phyloP scores from a whole-genome alignment of 805 yeast genomes.

The Candida verbasci region DNA sequence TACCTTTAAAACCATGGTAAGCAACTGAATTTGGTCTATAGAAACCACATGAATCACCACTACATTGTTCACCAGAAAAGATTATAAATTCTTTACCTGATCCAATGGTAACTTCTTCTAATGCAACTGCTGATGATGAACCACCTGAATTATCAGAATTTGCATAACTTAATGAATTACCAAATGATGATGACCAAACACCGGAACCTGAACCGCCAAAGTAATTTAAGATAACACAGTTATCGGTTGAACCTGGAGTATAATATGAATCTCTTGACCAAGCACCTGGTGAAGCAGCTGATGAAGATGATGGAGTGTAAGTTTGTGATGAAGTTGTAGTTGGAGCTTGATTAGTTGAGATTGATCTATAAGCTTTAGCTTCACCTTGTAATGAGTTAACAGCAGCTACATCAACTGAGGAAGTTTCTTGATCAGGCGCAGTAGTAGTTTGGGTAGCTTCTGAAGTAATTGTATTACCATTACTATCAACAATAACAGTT shows the following conservation, averaged over 20 bases:
- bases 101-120: conserved; percentile 61
- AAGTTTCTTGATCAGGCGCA: conserved; percentile 13
- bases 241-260: conserved; percentile 65
- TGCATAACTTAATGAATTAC: conserved; percentile 86
- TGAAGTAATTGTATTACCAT: conserved; percentile 42
- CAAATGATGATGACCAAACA: conserved; percentile 79
- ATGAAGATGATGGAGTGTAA: conserved; percentile 16
- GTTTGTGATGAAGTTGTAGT: conserved; percentile 18
- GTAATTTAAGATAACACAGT: conserved; percentile 80
- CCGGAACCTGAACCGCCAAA: conserved; percentile 91
- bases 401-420: conserved; percentile 4
- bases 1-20: conserved; percentile 89
- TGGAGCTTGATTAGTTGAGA: conserved; percentile 24
- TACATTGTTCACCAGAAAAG: conserved; percentile 68
- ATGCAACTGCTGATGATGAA: conserved; percentile 63
- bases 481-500: conserved; percentile 64
- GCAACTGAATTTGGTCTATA: conserved; percentile 87
- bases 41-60: conserved; percentile 69
- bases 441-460: conserved; percentile 19
- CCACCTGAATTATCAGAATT: conserved; percentile 73
- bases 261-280: conserved; percentile 80
- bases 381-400: conserved; percentile 11
- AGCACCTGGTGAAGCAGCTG: conserved; percentile 38
- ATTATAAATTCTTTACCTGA: conserved; percentile 80
- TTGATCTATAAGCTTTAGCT: conserved; percentile 8